phyloP scores from a whole-genome alignment of 352 stramenopile species.

The Phytophthora megakarya region DNA sequence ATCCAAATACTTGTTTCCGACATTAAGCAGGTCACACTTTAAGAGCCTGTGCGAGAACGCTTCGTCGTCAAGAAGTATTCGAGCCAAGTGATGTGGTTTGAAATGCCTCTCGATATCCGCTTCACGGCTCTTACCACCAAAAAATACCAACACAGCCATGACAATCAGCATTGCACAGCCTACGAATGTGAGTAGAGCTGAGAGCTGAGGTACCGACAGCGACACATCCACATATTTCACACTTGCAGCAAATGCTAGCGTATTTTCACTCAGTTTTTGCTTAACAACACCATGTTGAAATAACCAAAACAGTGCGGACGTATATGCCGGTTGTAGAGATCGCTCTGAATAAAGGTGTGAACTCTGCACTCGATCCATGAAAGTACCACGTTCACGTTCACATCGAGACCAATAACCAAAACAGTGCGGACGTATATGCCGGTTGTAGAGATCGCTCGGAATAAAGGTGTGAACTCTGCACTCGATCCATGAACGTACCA shows the following conservation, averaged over 20 bases:
- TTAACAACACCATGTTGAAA: conserved; percentile 50
- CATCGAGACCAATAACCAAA: conserved; percentile 74
- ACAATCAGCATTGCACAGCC: conserved; percentile 45
- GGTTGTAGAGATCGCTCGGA: conserved; percentile 53
- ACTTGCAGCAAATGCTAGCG: conserved; percentile 37
- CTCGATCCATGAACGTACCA: conserved; percentile 43
- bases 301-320: conserved; percentile 57
- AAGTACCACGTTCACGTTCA: conserved; percentile 49
- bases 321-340: conserved; percentile 52
- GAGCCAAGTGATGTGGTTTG: conserved; percentile 50
- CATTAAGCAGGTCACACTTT: conserved; percentile 54
- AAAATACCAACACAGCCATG: conserved; percentile 45
- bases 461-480: conserved; percentile 52
- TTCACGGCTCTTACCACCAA: conserved; percentile 48
- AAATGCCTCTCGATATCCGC: conserved; percentile 53
- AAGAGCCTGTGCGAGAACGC: conserved; percentile 46
- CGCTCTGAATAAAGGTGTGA: conserved; percentile 55
- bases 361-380: conserved; percentile 49
- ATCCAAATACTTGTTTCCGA: conserved; percentile 53
- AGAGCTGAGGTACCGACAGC: conserved; percentile 41
- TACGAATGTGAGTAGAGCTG: conserved; percentile 43
- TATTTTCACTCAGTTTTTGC: conserved; percentile 27
- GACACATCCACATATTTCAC: conserved; percentile 39
- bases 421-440: conserved; percentile 51
- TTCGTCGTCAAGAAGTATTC: conserved; percentile 44